Base-by-base conservation (phyloP, 2,329 filamentous ascomycete species). In the Tolypocladium amazonense region DNA sequence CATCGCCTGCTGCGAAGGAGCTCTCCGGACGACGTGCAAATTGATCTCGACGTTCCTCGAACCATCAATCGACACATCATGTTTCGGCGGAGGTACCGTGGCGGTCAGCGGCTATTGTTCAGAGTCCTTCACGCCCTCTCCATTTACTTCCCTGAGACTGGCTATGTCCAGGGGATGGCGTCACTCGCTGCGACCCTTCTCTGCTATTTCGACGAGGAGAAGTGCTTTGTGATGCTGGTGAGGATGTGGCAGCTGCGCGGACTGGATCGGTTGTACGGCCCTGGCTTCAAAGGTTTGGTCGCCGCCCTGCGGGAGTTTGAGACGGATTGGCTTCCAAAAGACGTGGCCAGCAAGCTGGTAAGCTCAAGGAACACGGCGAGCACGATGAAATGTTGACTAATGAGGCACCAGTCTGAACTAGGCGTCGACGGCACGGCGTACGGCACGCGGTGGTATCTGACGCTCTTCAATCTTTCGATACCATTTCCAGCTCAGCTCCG, bases 101-200 rank as follows among this genome's bases (percentile, higher is more conserved):
- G 94, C 62, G 94, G 93, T 1, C 93, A 99, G 73, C 85, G 94
- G 52, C 78, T 97, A 18, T 79, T 99, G 2, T 99, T 99, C 74
- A 86, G 94, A 57, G 92, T 97, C 3, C 81, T 99, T 35, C 94
- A 97, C 71, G 89, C 90, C 53, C 84, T 97, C 70, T 93, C 92
- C 23, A 82, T 99, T 14, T 95, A 97, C 72, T 93, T 93, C 64
- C 90, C 91, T 0, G 88, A 89, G 30, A 94, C 90, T 7, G 94
- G 94, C 35, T 99, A 99, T 72, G 94, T 97, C 0, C 94, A 99
- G 74, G 94, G 94, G 58, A 99, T 99, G 94, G 94, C 93, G 20
- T 90, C 92, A 27, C 79, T 97, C 45, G 92, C 90, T 1, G 93
- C 93, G 1, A 97, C 94, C 0, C 78, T 99, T 25, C 83, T 99